These are phyloP conservation scores for Ceratocystis variospora DNA, from an alignment of 2,329 filamentous ascomycete genomes.

Conservation along the genomic window DNA sequence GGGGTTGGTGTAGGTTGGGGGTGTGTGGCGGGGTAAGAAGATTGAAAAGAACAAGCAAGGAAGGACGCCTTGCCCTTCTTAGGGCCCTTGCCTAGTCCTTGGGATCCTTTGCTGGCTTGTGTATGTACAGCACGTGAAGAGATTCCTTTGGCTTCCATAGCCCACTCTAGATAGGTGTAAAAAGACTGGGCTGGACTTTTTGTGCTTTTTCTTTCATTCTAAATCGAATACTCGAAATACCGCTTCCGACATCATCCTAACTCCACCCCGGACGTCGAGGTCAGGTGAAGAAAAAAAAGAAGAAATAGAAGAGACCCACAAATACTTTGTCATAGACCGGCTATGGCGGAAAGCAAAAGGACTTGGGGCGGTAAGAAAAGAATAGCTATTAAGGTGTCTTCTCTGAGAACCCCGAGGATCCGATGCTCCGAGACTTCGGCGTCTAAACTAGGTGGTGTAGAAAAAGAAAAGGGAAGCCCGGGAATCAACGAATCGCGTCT, in stretches of 20 bases:
- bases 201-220: neutral
- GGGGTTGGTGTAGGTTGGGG: too few relatives aligned
- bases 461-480: neutral
- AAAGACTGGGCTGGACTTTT: neutral
- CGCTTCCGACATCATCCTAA: constrained; percentile 14
- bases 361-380: neutral
- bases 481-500: neutral
- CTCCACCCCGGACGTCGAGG: neutral
- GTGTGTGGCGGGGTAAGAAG: too few relatives aligned
- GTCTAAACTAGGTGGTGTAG: neutral
- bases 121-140: neutral
- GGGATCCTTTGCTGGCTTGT: too few relatives aligned
- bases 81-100: too few relatives aligned
- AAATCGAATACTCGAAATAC: neutral
- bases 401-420: neutral
- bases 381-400: neutral
- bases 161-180: neutral
- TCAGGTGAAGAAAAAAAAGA: neutral
- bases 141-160: neutral
- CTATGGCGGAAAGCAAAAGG: neutral
- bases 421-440: constrained; percentile 5
- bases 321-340: neutral
- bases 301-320: neutral
- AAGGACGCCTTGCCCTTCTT: too few relatives aligned
- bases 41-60: too few relatives aligned